Base-by-base conservation (phyloP, 805 yeast species). In the Metschnikowia matae region DNA sequence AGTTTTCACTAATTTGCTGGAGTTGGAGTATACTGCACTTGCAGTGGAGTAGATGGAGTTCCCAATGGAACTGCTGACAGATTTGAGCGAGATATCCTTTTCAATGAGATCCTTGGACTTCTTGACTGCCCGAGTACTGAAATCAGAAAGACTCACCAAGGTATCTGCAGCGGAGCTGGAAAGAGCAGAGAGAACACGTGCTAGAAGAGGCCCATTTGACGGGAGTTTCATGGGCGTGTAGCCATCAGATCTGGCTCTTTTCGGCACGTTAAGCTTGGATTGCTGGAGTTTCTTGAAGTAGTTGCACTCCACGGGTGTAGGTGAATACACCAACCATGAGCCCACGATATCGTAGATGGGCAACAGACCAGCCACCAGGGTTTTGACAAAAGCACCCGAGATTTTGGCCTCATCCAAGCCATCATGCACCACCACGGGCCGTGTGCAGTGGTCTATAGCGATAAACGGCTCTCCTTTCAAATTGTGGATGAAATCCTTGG, bases 91-190 rank as follows among this genome's bases (percentile, higher is more conserved):
- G 15, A 54, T 61, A 32, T 60, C 68, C n/a, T 53, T 56, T 23
- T 59, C 61, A 29, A 59, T 33, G 37, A 54, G 50, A 39, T 51
- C 57, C 18, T 51, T 47, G 50, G 73, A 70, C 23, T 68, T 63
- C 41, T 67, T 73, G 26, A 80, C 55, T 44, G 75, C 79, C 2
- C 69, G 64, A 10, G 79, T 71, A 5, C 82, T 71, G 3, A 76
- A 69, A 50, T 80, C 82, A 0, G 84, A 71, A 6, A 82, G 57
- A 54, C 70, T 73, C 54, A 70, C 65, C 14, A 79, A 56, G 11
- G 79, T 75, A 62, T 80, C 87, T 15, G 82, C 62, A 0, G 87
- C 82, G 2, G 77, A 69, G 49, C 73, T 71, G 2, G 85, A 79
- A 13, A 83, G 56, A 14, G 73, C 68, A 10, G 77, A 73, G 48